These are phyloP conservation scores for Citrus medica DNA, from an alignment of 345 rosid genomes.

Conservation along the genomic window DNA sequence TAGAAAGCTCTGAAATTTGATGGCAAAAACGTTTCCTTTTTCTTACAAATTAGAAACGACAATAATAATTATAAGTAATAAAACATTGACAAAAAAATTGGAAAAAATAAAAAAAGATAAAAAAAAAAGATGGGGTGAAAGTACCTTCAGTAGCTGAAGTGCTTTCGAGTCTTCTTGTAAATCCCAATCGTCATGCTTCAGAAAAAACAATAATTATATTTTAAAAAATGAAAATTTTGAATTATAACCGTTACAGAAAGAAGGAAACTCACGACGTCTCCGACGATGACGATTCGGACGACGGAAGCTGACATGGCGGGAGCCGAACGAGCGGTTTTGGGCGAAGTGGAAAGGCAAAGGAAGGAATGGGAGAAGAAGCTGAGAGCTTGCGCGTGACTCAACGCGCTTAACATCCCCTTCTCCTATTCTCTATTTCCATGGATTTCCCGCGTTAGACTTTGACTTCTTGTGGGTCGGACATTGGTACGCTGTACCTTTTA, in stretches of 20 bases:
- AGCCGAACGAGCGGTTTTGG: conserved; percentile 11
- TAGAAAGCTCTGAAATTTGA: neutral
- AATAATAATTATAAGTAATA: neutral
- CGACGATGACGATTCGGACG: conserved; percentile 52
- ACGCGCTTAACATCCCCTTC: conserved; percentile 20
- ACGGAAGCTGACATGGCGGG: conserved; percentile 40
- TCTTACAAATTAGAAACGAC: neutral
- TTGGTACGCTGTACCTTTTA: too few species aligned
- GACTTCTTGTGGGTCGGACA: too few species aligned
- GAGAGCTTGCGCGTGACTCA: conserved; percentile 19
- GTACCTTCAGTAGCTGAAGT: conserved; percentile 63
- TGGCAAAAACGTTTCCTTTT: neutral
- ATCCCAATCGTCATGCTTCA: conserved; percentile 79
- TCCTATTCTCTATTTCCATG: neutral
- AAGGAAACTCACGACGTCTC: conserved; percentile 51
- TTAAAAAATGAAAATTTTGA: neutral
- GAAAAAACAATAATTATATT: neutral
- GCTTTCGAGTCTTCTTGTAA: conserved; percentile 75
- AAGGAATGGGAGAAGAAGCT: neutral
- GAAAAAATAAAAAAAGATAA: neutral
- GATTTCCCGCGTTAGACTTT: neutral
- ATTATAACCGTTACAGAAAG: neutral
- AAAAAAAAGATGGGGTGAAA: neutral
- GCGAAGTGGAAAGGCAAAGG: conserved; percentile 13
- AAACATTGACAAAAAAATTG: neutral